Percentiles rank a stretch among this genome's conserved stretches.
Evolutionary conservation across 2,329 filamentous ascomycete genomes (phyloP).

Genomic region (Amphichorda felina): DNA sequence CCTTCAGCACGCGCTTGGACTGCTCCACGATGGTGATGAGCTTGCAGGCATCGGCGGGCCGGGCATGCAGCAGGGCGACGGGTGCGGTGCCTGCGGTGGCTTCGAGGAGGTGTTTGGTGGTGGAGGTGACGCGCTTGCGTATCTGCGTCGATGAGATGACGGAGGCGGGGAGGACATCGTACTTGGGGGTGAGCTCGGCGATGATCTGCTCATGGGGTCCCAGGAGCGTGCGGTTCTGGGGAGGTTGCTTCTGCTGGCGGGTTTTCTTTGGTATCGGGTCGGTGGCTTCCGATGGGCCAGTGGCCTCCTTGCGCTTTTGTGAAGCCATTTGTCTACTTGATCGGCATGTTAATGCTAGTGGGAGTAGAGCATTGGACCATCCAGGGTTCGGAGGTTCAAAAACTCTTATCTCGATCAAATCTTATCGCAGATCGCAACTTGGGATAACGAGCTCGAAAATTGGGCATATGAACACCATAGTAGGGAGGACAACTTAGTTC

Average conservation of each 20-base stretch:
- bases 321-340: not conserved
- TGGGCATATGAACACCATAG: too few relatives aligned
- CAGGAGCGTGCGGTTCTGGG: constrained; percentile 12
- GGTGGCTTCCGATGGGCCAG: not conserved
- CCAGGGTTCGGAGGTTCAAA: not conserved
- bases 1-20: constrained; percentile 41
- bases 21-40: constrained; percentile 59
- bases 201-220: constrained; percentile 30
- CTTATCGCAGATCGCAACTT: too few relatives aligned
- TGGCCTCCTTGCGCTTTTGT: not conserved
- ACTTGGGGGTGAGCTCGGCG: constrained; percentile 28
- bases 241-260: not conserved
- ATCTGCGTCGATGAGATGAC: constrained; percentile 51
- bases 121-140: constrained; percentile 35
- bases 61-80: constrained; percentile 37
- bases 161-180: constrained; percentile 38
- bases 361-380: too few relatives aligned
- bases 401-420: too few relatives aligned
- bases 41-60: constrained; percentile 44
- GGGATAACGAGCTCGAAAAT: too few relatives aligned
- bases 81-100: constrained; percentile 5
- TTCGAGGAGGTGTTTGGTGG: constrained; percentile 30
- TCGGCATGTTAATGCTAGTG: too few relatives aligned
- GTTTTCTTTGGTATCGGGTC: constrained; percentile 2
- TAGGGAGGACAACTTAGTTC: too few relatives aligned